Percentiles rank a stretch among this genome's conserved stretches.
These are phyloP conservation scores for Cordyceps javanica DNA, from an alignment of 2,329 filamentous ascomycete genomes.

Conservation along the genomic window DNA sequence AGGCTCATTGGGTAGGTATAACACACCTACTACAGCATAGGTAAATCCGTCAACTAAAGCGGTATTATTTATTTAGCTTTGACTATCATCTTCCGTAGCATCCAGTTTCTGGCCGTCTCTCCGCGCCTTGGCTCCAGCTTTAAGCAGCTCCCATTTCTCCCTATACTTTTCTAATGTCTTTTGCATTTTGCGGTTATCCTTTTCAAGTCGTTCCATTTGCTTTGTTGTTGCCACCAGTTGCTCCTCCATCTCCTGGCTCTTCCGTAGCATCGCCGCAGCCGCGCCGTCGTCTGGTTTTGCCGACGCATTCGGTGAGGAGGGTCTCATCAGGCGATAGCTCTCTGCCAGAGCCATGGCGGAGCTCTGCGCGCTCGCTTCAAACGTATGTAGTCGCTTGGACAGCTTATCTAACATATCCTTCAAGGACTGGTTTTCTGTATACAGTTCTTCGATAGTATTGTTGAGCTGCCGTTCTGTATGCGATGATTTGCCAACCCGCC, in stretches of 20 bases:
- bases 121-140: constrained; percentile 54
- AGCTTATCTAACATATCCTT: constrained; percentile 82
- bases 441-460: constrained; percentile 81
- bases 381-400: constrained; percentile 81
- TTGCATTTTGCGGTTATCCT: constrained; percentile 49
- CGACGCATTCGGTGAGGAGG: constrained; percentile 42
- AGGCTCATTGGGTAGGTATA: no score
- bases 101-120: constrained; percentile 18
- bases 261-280: constrained; percentile 30
- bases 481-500: constrained; percentile 33
- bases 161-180: constrained; percentile 52
- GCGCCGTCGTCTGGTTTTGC: constrained; percentile 26
- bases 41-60: no score
- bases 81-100: constrained; percentile 8
- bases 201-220: constrained; percentile 62
- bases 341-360: constrained; percentile 82
- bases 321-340: constrained; percentile 61
- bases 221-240: constrained; percentile 51
- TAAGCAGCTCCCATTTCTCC: constrained; percentile 56
- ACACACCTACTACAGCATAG: no score
- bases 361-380: constrained; percentile 86
- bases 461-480: constrained; percentile 38
- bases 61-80: not conserved
- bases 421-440: constrained; percentile 79
- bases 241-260: constrained; percentile 62